Evolutionary conservation across 805 yeast genomes (phyloP).

Genomic region (Aciculoconidium aculeatum): DNA sequence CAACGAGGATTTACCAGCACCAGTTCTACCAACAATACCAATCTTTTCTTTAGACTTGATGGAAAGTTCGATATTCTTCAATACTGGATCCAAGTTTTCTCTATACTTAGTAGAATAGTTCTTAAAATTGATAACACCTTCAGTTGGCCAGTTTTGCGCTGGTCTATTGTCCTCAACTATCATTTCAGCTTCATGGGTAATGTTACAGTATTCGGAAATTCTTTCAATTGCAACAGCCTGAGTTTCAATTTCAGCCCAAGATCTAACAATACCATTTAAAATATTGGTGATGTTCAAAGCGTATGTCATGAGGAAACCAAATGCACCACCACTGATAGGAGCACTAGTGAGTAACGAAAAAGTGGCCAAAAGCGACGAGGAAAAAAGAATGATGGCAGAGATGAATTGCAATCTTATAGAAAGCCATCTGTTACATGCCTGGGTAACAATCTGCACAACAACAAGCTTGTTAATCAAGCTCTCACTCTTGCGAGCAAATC

Average conservation of each 20-base stretch:
- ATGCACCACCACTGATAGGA: constrained; percentile 52
- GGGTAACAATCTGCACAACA: constrained; percentile 17
- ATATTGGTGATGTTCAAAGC: constrained; percentile 52
- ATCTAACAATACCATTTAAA: constrained; percentile 51
- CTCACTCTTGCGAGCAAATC: constrained; percentile 55
- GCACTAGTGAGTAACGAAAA: constrained; percentile 30
- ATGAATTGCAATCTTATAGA: constrained; percentile 56
- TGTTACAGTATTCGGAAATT: constrained; percentile 51
- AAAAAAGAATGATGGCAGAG: constrained; percentile 50
- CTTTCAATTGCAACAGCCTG: constrained; percentile 65
- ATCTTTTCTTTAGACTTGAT: constrained; percentile 75
- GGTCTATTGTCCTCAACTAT: constrained; percentile 34
- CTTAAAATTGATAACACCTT: constrained; percentile 61
- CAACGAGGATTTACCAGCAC: constrained; percentile 67
- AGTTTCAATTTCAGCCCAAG: constrained; percentile 58
- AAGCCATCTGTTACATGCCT: constrained; percentile 62
- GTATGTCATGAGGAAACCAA: constrained; percentile 62
- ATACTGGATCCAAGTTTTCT: constrained; percentile 70
- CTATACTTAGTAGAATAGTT: constrained; percentile 83
- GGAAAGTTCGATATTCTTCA: constrained; percentile 58
- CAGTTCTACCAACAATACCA: constrained; percentile 94
- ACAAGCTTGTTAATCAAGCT: constrained; percentile 47
- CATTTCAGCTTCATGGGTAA: constrained; percentile 42
- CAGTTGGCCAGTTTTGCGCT: constrained; percentile 59
- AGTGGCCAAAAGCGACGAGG: constrained; percentile 44